Percentiles rank a stretch among this genome's conserved stretches.
Evolutionary conservation across 2,329 filamentous ascomycete genomes (phyloP).

Genomic region (Helotiales sp.): DNA sequence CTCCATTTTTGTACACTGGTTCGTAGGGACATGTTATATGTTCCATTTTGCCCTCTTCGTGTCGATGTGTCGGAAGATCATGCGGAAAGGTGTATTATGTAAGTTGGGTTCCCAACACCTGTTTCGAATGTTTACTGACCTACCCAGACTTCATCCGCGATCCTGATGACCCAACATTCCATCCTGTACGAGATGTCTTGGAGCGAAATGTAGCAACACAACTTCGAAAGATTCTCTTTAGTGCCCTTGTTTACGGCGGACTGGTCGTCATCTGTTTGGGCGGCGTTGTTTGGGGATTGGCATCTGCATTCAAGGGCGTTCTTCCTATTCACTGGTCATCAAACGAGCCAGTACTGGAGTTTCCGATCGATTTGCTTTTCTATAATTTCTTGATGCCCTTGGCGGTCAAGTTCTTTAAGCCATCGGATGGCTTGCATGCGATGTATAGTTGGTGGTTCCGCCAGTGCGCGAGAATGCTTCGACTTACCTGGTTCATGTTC

Average conservation of each 20-base stretch:
- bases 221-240: conserved; percentile 94
- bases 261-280: conserved; percentile 92
- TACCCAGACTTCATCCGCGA: conserved; percentile 88
- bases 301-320: conserved; percentile 68
- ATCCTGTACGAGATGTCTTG: conserved; percentile 94
- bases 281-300: conserved; percentile 92
- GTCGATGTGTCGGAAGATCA: conserved; percentile 97
- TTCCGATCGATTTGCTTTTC: conserved; percentile 90
- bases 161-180: conserved; percentile 97
- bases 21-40: conserved; percentile 98
- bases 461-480: conserved; percentile 76
- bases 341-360: conserved; percentile 89
- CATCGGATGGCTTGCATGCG: conserved; percentile 79
- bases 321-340: conserved; percentile 94
- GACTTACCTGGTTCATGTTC: conserved; percentile 92
- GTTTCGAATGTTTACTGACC: conserved; percentile 40
- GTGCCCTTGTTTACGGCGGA: conserved; percentile 91
- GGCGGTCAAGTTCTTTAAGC: conserved; percentile 81
- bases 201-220: conserved; percentile 92
- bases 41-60: conserved; percentile 99
- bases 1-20: conserved; percentile 97
- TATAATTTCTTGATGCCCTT: conserved; percentile 97
- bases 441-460: conserved; percentile 98
- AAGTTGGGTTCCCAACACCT: conserved; percentile 47
- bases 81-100: conserved; percentile 93